Percentiles rank a stretch among this genome's conserved stretches.
These are phyloP conservation scores for Blastomyces silverae DNA, from an alignment of 2,329 filamentous ascomycete species.

Conservation along the genomic window DNA sequence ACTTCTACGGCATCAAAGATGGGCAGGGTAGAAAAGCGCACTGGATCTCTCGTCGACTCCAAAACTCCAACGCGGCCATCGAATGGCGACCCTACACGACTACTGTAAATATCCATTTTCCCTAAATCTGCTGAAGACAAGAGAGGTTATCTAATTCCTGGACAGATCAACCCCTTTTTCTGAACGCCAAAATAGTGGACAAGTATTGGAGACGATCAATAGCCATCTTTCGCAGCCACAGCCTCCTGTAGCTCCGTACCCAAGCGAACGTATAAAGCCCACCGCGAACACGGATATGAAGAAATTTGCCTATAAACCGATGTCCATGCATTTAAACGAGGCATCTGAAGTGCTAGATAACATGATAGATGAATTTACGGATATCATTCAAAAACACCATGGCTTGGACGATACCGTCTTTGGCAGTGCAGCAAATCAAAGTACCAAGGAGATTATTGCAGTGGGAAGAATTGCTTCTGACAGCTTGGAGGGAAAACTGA, in stretches of 20 bases:
- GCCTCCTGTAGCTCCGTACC: slow-evolving; percentile 62
- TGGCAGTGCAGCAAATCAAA: slow-evolving; percentile 77
- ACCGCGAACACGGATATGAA: slow-evolving; percentile 82
- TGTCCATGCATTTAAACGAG: slow-evolving; percentile 91
- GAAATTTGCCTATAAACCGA: slow-evolving; percentile 83
- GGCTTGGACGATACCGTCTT: slow-evolving; percentile 71
- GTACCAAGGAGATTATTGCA: slow-evolving; percentile 78
- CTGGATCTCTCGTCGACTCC: slow-evolving; percentile 46
- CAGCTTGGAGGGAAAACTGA: slow-evolving; percentile 71
- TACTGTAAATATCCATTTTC: slow-evolving; percentile 1
- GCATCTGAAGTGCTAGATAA: slow-evolving; percentile 91
- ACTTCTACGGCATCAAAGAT: slow-evolving; percentile 41
- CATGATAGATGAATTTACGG: slow-evolving; percentile 81
- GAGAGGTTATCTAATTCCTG: slow-evolving; percentile 25
- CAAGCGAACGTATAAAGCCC: slow-evolving; percentile 73
- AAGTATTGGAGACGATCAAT: slow-evolving; percentile 78
- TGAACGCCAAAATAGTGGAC: slow-evolving; percentile 70
- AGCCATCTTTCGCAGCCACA: slow-evolving; percentile 61
- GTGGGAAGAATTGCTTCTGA: slow-evolving; percentile 90
- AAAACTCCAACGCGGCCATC: slow-evolving; percentile 34
- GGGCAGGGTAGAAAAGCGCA: slow-evolving; percentile 42
- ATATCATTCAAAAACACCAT: slow-evolving; percentile 66
- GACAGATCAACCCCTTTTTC: slow-evolving; percentile 56
- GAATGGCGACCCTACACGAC: slow-evolving; percentile 24
- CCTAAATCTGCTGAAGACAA: slow-evolving; percentile 1